Percentiles rank a stretch among this genome's conserved stretches.
These are phyloP conservation scores for Bonia amplexicaulis DNA, from an alignment of 176 grass and related monocot genomes.

Conservation along the genomic window DNA sequence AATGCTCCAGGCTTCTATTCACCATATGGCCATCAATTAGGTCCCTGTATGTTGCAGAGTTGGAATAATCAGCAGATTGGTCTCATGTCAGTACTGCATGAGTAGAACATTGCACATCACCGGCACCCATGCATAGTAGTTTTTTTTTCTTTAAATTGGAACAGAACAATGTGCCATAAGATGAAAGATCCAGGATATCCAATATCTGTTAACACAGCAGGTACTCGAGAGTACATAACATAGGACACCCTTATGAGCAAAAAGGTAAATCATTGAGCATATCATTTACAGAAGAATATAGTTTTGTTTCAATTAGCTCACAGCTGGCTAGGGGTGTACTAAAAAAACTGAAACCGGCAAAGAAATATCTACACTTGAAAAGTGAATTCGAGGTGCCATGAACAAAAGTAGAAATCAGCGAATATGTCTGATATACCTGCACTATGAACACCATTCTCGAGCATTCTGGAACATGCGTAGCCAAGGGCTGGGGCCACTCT, in stretches of 20 bases:
- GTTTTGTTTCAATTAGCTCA: not conserved
- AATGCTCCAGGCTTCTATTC: not conserved
- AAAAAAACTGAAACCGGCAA: not conserved
- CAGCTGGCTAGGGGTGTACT: not conserved
- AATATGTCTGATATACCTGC: not conserved
- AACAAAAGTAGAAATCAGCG: not conserved
- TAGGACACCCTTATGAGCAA: not conserved
- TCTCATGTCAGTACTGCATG: not conserved
- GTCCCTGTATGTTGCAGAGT: not conserved
- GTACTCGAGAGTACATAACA: not conserved
- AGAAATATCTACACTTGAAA: not conserved
- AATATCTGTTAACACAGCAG: not conserved
- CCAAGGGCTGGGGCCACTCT: conserved; percentile 79
- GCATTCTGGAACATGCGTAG: conserved; percentile 91
- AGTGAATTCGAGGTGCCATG: not conserved
- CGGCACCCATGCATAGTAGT: not conserved
- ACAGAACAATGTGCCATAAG: not conserved
- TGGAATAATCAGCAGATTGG: not conserved
- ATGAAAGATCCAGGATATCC: not conserved
- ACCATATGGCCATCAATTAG: not conserved
- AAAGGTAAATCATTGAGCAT: not conserved
- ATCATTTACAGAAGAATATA: not conserved
- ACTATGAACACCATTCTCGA: conserved; percentile 66
- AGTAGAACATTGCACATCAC: not conserved
- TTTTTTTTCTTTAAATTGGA: not conserved